Evolutionary conservation across 148 eudicot species (phyloP).

Genomic region (Polygonum maritimum): DNA sequence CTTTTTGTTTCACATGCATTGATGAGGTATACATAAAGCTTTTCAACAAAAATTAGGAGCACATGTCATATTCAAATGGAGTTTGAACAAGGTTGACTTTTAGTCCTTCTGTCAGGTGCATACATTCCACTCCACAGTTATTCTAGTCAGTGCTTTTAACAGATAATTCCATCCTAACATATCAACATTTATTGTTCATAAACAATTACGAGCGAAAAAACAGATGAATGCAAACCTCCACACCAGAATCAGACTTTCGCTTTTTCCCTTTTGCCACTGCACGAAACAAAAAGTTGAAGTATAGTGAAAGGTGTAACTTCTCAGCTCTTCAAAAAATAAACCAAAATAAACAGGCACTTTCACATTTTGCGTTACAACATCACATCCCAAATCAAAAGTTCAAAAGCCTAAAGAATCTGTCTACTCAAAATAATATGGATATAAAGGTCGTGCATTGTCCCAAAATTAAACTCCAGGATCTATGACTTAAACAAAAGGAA

Average conservation of each 20-base stretch:
- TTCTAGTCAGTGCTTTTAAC: not conserved
- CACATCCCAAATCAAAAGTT: not conserved
- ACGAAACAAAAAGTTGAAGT: conserved; percentile 6
- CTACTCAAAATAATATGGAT: not conserved
- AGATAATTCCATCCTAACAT: not conserved
- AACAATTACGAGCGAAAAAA: not conserved
- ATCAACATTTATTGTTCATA: not conserved
- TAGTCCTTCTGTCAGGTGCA: not conserved
- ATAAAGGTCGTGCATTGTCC: not conserved
- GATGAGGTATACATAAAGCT: not conserved
- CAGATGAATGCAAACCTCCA: conserved; percentile 48
- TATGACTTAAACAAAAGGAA: not conserved
- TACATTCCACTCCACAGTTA: not conserved
- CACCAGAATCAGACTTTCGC: conserved; percentile 61
- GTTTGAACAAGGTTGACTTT: not conserved
- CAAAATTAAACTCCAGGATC: not conserved
- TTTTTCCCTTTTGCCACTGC: conserved; percentile 90
- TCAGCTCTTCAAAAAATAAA: not conserved
- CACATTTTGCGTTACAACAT: not conserved
- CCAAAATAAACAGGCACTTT: not conserved
- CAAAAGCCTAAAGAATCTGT: not conserved
- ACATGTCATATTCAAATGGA: not conserved
- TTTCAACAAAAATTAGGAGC: not conserved
- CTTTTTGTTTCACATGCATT: not conserved
- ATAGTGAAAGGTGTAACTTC: not conserved